Conservation (phyloP, 2,329 filamentous ascomycete species). For the Pseudovirgaria hyperparasitica region DNA sequence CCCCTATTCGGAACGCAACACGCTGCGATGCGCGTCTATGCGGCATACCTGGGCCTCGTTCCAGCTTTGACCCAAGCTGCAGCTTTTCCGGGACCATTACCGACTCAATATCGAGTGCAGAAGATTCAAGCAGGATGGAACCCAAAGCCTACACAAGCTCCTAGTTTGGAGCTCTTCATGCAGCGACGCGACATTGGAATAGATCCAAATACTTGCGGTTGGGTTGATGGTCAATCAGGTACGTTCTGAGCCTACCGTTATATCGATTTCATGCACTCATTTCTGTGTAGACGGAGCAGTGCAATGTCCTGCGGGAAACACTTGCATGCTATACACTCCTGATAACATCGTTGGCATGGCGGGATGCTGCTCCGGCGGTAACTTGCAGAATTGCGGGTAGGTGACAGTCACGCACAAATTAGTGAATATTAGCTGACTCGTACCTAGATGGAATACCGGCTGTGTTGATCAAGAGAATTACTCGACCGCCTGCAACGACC, state of each 20-base stretch:
- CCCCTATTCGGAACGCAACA: too few relatives aligned
- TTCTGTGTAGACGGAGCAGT: conserved; percentile 8
- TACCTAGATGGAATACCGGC: too few relatives aligned
- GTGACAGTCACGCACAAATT: too few relatives aligned
- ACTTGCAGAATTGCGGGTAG: conserved; percentile 14
- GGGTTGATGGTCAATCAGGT: conserved; percentile 12
- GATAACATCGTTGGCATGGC: conserved; percentile 11
- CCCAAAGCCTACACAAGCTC: conserved; percentile 14
- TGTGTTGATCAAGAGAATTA: conserved; percentile 13
- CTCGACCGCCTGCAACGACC: conserved; percentile 8
- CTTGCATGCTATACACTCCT: conserved; percentile 16
- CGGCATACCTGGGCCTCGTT: too few relatives aligned
- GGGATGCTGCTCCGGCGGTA: conserved; percentile 13
- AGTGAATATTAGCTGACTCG: too few relatives aligned
- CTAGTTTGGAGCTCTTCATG: conserved; percentile 9
- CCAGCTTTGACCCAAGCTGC: too few relatives aligned
- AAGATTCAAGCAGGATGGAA: too few relatives aligned
- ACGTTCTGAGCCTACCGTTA: conserved; percentile 1
- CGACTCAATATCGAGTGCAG: too few relatives aligned
- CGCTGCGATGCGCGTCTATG: too few relatives aligned
- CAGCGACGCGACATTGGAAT: conserved; percentile 7
- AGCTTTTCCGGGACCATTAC: too few relatives aligned
- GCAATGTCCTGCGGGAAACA: conserved; percentile 8
- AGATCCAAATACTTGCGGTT: conserved; percentile 15
- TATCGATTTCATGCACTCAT: neutral